These are phyloP conservation scores for Lithohypha guttulata DNA, from an alignment of 2,329 filamentous ascomycete species.

Conservation along the genomic window DNA sequence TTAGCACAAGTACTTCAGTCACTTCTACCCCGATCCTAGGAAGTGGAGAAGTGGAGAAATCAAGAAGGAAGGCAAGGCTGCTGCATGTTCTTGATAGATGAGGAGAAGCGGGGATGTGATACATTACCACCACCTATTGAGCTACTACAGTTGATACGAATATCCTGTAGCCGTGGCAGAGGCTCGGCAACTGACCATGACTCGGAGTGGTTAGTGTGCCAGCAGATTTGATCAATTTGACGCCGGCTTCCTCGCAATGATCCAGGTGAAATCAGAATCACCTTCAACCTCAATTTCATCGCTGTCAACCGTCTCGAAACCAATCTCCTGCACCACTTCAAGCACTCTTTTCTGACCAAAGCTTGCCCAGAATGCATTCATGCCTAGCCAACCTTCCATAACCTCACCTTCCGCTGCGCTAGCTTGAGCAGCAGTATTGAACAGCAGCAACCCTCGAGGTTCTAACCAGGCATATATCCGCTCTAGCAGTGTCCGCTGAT, in stretches of 20 bases:
- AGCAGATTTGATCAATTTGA: too few relatives aligned
- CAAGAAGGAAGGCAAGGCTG: too few relatives aligned
- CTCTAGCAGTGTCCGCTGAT: constrained; percentile 39
- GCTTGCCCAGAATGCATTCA: constrained; percentile 18
- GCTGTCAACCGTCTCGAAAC: constrained; percentile 23
- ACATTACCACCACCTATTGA: too few relatives aligned
- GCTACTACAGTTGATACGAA: too few relatives aligned
- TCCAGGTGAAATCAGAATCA: constrained; percentile 15
- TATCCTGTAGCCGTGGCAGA: too few relatives aligned
- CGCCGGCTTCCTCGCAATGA: constrained; percentile 13
- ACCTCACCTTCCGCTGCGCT: constrained; percentile 12
- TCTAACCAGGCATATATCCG: constrained; percentile 41
- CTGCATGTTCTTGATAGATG: too few relatives aligned
- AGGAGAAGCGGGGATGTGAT: too few relatives aligned
- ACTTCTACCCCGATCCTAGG: neutral
- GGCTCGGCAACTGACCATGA: too few relatives aligned
- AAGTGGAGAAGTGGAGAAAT: constrained; percentile 4
- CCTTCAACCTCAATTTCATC: constrained; percentile 18
- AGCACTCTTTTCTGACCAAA: constrained; percentile 12
- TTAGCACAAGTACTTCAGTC: neutral
- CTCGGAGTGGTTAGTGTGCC: too few relatives aligned
- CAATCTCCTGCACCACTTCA: constrained; percentile 21
- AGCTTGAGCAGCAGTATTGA: constrained; percentile 25
- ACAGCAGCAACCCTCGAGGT: constrained; percentile 41
- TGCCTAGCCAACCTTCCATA: constrained; percentile 15